Base-by-base conservation (phyloP, 2,329 filamentous ascomycete species). In the Ophiostoma sp. region DNA sequence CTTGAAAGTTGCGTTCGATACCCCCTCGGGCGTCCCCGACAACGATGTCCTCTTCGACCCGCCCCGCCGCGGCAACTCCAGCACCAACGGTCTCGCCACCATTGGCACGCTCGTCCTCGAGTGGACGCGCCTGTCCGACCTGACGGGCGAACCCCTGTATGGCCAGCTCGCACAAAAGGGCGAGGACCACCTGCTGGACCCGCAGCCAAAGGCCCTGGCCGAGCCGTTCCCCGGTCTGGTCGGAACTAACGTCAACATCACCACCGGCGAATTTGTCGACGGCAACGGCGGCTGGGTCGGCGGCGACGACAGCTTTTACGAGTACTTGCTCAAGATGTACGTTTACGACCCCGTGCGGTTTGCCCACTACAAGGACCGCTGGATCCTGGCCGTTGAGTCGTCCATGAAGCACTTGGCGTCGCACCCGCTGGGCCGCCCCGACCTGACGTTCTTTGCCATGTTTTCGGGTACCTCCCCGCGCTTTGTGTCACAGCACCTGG, bases 251-350 rank as follows among this genome's bases (percentile, higher is more conserved):
- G 86, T 97, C 52, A 85, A 89, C 76, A 86, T 93, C 75, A 79
- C 83, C 1, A 89, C 87, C 3, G 94, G 94, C 25, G 78, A 84
- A 8, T 95, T 97, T 77, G 77, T 87, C 17, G 88, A 95, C 78
- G 87, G 87, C 31, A 78, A 77, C 1, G 93, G 94, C 70, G 92
- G 92, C 61, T 97, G 93, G 93, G 87, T 88, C 52, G 93, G 91
- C 69, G 91, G 92, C 7, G 88, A 87, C 39, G 93, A 97, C 80
- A 93, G 90, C 59, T 97, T 91, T 82, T 97, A 97, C 82, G 93
- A 97, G 82, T 97, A 97, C 78, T 87, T 97, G 42, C 91, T 97
- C 81, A 97, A 97, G 84, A 95, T 96, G 92, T 97, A 91, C 78
- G 82, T 95, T 72, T 97, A 97, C 80, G 91, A 95, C 79, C 85